Percentiles rank a stretch among this genome's conserved stretches.
phyloP scores from a whole-genome alignment of 1,139 yeast genomes.

The Suhomyces ambrosiae region DNA sequence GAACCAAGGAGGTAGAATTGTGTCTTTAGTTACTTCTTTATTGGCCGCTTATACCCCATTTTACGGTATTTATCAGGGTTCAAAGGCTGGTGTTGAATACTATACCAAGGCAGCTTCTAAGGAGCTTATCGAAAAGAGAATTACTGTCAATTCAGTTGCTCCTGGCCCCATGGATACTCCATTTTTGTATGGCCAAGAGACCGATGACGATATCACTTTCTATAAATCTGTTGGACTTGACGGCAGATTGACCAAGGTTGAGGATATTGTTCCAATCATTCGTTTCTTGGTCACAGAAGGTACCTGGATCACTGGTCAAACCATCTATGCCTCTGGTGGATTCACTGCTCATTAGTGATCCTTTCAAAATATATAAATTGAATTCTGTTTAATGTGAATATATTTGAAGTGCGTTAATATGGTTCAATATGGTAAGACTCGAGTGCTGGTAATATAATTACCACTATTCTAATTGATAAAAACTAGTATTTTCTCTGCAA shows the following conservation, averaged over 20 bases:
- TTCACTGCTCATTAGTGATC: conserved; percentile 62
- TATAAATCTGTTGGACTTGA: conserved; percentile 53
- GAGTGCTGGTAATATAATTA: too few species aligned
- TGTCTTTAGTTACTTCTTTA: conserved; percentile 61
- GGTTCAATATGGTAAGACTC: too few species aligned
- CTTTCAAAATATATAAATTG: too few species aligned
- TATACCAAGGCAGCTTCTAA: conserved; percentile 59
- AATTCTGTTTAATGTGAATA: too few species aligned
- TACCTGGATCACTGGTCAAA: conserved; percentile 71
- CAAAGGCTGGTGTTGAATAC: conserved; percentile 64
- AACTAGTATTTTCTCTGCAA: too few species aligned
- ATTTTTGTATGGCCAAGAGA: conserved; percentile 64
- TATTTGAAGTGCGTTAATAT: too few species aligned
- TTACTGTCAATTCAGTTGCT: conserved; percentile 60
- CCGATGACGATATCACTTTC: conserved; percentile 52
- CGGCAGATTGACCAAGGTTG: conserved; percentile 55
- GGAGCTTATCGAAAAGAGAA: conserved; percentile 50
- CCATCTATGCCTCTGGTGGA: conserved; percentile 65
- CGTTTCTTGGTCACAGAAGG: conserved; percentile 66
- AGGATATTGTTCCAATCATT: conserved; percentile 66
- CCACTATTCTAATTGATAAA: too few species aligned
- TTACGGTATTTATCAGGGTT: conserved; percentile 60
- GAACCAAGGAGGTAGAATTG: conserved; percentile 55
- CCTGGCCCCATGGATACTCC: conserved; percentile 79
- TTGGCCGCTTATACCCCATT: conserved; percentile 65